Evolutionary conservation across 192 early-diverging fungal species (phyloP), one percentile per base, ranked within the genome.

Genomic region (Ambispora gerdemannii): DNA sequence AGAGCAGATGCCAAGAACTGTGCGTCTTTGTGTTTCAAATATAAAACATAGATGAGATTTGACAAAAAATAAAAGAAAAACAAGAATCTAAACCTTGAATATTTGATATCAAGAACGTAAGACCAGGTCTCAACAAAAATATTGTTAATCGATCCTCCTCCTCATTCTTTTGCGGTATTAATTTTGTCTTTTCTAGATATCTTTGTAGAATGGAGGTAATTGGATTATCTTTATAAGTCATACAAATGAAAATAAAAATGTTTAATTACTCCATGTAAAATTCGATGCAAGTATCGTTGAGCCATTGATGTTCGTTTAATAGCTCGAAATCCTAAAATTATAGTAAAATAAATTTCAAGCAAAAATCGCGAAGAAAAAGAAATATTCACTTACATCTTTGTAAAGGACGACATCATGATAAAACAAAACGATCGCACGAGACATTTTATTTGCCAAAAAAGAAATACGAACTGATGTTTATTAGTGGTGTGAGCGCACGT

Each of bases 281-380:
- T 0, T 65, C 63, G 19, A 65, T 65, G 22, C 63, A 65, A 15
- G 28, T 65, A 24, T 65, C 63, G 15, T 65, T 65, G 20, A 65
- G 63, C 63, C 63, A 65, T 47, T 7, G 22, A 20, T 30, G 38
- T 15, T 65, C 63, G 3, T 47, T 15, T 8, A 49, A 31, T 49
- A 65, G 28, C n/a, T 3, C 10, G 28, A 65, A 24, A 28, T 43
- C 63, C 63, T 65, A 49, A 65, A 28, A 2, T 43, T 43, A 43
- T 6, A 43, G 15, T 10, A 43, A 15, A 15, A 43, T 10, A 43
- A 43, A 43, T 43, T 43, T 6, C 6, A 43, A 10, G 38, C 38
- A 43, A 43, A 15, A 43, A 43, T 50, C 10, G 6, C 24, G 4
- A 20, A 58, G 10, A 13, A 1, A 28, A 13, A 4, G 24, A 56